phyloP scores from a whole-genome alignment of 1,139 yeast genomes.

The Scheffersomyces cryptocercus region DNA sequence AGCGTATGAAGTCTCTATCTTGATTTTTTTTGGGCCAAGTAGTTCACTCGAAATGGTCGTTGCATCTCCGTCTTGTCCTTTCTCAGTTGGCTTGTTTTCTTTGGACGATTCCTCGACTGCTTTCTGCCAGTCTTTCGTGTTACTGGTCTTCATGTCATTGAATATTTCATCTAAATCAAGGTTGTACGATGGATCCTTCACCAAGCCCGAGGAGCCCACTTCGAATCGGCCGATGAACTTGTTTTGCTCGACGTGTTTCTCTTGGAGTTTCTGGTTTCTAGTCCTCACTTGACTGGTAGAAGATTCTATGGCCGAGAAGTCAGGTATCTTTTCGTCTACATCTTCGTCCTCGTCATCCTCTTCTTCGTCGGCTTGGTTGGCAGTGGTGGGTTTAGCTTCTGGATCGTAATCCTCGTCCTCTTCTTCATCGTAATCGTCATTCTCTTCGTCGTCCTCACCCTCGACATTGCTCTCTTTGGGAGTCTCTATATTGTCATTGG shows the following conservation, averaged over 20 bases:
- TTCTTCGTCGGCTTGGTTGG: constrained; percentile 18
- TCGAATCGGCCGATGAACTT: constrained; percentile 17
- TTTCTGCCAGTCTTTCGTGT: constrained; percentile 10
- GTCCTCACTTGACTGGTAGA: constrained; percentile 38
- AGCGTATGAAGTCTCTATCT: constrained; percentile 75
- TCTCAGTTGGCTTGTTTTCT: constrained; percentile 46
- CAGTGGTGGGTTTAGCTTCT: constrained; percentile 18
- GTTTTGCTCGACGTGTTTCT: constrained; percentile 10
- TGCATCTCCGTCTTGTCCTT: constrained; percentile 49
- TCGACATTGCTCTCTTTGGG: background rate
- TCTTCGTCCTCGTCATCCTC: constrained; percentile 25
- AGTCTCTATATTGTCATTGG: too few species aligned
- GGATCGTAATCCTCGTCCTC: constrained; percentile 70
- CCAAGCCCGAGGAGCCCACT: constrained; percentile 27
- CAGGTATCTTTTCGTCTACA: constrained; percentile 27
- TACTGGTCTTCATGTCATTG: constrained; percentile 23
- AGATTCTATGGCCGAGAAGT: constrained; percentile 36
- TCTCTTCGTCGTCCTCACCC: constrained; percentile 13
- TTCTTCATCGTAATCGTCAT: constrained; percentile 51
- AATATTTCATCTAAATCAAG: constrained; percentile 41
- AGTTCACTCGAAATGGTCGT: background rate
- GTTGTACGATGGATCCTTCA: constrained; percentile 21
- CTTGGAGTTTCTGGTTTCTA: constrained; percentile 33
- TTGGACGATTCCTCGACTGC: constrained; percentile 10
- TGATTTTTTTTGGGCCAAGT: constrained; percentile 50